Evolutionary conservation across 1,284 basidiomycete genomes (phyloP), one percentile per base, ranked within the genome.

Genomic region (Moesziomyces globuligerus): DNA sequence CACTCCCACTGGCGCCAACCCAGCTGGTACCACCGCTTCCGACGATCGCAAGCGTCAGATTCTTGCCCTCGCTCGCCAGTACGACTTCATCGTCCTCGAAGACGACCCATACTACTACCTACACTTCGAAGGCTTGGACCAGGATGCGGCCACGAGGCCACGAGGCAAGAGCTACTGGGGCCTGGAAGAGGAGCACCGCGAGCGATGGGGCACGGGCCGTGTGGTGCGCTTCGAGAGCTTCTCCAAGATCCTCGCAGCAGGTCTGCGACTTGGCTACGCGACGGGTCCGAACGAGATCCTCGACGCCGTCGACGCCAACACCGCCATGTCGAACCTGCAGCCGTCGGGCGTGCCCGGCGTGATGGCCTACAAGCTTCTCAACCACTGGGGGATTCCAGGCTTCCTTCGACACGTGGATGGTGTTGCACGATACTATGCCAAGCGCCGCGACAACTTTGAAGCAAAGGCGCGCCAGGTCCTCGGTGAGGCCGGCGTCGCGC

Each of bases 371-470:
- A 86, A 87, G 29, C 84, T 98, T 21, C 86, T 96, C 7, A 83
- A 88, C 49, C 85, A 88, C 52, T 96, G 93, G 84, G 84, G 84
- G 7, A 51, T 76, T 24, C 86, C 90, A 1, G 90, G 90, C 7
- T 94, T 97, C 84, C 83, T 87, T 24, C 84, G 85, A 5, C 94
- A 98, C 83, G 89, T 88, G 11, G 84, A 86, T 28, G 66, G 77
- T 13, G 84, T 96, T 8, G 88, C 93, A 4, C 84, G 85, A 5
- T 93, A 94, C 83, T 97, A 98, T 84, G 86, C 87, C 49, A 82
- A 85, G 71, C 90, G 92, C 78, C 86, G 93, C 21, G 89, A 92
- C 79, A 85, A 88, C 9, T 96, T 97, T 81, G 91, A 94, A 80
- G 82, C 83, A 1, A 89, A 90, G 29, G 90, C 94, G 82, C 85